A percentile compares a stretch with the other conserved stretches of the same genome.
Evolutionary conservation across 1,284 basidiomycete genomes (phyloP).

Genomic region (Ceratobasidium sp.): DNA sequence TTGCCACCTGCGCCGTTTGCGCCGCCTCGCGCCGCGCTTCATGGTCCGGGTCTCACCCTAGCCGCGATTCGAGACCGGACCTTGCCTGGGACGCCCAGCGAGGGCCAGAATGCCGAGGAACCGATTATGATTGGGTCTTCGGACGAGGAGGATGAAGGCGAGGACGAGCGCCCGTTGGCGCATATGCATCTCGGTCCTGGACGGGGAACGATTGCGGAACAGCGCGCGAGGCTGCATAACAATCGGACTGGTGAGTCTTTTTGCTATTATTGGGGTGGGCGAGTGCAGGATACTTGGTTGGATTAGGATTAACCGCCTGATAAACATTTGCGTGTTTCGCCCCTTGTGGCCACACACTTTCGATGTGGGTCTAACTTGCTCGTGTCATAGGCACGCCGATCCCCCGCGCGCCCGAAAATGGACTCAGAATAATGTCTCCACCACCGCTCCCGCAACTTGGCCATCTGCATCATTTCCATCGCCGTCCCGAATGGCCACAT

Average conservation of each 20-base stretch:
- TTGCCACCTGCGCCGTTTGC: background rate
- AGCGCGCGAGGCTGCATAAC: background rate
- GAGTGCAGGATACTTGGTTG: background rate
- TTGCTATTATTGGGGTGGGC: background rate
- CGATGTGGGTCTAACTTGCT: slow-evolving; percentile 2
- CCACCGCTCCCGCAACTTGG: background rate
- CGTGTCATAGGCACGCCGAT: slow-evolving; percentile 19
- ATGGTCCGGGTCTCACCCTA: background rate
- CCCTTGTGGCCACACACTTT: background rate
- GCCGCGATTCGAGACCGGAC: background rate
- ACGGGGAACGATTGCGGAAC: slow-evolving; percentile 10
- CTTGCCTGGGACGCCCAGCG: background rate
- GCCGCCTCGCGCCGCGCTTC: background rate
- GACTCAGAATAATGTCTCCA: slow-evolving; percentile 24
- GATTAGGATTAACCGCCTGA: background rate
- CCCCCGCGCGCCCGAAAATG: slow-evolving; percentile 20
- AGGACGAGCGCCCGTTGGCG: background rate
- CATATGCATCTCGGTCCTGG: background rate
- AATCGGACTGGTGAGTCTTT: slow-evolving; percentile 11
- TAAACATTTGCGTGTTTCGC: background rate
- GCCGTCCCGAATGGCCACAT: slow-evolving; percentile 10
- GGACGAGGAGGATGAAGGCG: slow-evolving; percentile 23
- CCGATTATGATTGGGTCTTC: slow-evolving; percentile 34
- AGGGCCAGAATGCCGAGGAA: slow-evolving; percentile 17
- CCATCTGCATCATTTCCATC: background rate